Evolutionary conservation across 2,329 filamentous ascomycete species (phyloP).

Genomic region (Claviceps africana): DNA sequence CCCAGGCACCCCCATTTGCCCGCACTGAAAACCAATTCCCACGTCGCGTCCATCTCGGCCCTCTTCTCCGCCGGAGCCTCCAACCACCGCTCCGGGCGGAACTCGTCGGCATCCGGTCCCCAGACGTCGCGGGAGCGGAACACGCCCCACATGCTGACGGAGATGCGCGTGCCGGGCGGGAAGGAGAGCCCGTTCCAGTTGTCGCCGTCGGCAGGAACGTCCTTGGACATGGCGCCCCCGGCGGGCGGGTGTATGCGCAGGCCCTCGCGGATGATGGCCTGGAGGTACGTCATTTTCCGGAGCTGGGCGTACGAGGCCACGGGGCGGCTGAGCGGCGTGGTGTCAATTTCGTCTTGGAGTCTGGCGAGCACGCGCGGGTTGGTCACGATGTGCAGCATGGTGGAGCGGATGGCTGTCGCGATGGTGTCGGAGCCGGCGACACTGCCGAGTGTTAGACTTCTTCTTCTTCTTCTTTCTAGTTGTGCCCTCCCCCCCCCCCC

Average conservation of each 20-base stretch:
- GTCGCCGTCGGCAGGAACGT: slow-evolving; percentile 3
- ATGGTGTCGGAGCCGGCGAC: slow-evolving; percentile 40
- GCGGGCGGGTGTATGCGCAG: slow-evolving; percentile 24
- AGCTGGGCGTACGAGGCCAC: slow-evolving; percentile 20
- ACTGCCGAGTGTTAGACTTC: background rate
- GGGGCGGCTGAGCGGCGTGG: slow-evolving; percentile 3
- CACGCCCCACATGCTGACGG: slow-evolving; percentile 18
- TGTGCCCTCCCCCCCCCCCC: background rate
- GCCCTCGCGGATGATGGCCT: slow-evolving; percentile 36
- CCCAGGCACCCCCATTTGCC: slow-evolving; percentile 27
- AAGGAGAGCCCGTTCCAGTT: slow-evolving; percentile 12
- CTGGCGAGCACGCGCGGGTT: slow-evolving; percentile 30
- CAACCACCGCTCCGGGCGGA: slow-evolving; percentile 25
- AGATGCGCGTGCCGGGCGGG: slow-evolving; percentile 18
- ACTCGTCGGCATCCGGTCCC: slow-evolving; percentile 20
- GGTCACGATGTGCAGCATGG: slow-evolving; percentile 36
- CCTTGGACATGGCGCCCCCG: slow-evolving; percentile 11
- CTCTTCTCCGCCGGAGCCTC: slow-evolving; percentile 15
- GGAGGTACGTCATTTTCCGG: slow-evolving; percentile 25
- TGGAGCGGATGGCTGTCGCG: slow-evolving; percentile 37
- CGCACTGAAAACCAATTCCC: slow-evolving; percentile 26
- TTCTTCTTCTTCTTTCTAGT: background rate
- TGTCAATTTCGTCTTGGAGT: slow-evolving; percentile 22
- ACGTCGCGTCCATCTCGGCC: slow-evolving; percentile 20
- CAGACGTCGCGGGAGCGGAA: slow-evolving; percentile 18